Percentiles rank a stretch among this genome's conserved stretches.
These are phyloP conservation scores for Gossypioides kirkii DNA, from an alignment of 345 rosid species.

Conservation along the genomic window DNA sequence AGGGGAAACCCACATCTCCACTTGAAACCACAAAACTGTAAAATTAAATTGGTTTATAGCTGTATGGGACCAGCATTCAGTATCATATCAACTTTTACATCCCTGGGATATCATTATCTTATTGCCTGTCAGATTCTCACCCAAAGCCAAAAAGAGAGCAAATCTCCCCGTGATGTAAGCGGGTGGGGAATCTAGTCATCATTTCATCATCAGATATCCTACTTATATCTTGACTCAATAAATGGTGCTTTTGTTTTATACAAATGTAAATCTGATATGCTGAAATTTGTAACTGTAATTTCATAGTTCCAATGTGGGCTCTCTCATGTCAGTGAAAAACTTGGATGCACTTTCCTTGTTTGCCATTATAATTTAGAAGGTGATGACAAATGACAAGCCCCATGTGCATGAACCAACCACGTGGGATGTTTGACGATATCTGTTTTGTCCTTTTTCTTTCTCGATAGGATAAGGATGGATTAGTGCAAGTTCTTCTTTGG, in stretches of 20 bases:
- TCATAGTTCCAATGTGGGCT: neutral
- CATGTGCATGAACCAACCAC: neutral
- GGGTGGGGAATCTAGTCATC: neutral
- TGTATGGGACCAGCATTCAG: neutral
- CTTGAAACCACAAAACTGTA: neutral
- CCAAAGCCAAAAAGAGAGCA: neutral
- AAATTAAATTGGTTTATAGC: neutral
- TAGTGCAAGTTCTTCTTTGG: neutral
- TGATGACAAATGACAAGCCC: neutral
- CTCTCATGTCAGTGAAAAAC: too few species aligned
- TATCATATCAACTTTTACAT: neutral
- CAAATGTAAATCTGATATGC: neutral
- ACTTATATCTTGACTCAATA: neutral
- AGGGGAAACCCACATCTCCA: neutral
- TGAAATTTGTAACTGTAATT: neutral
- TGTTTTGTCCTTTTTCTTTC: neutral
- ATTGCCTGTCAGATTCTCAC: constrained; percentile 15
- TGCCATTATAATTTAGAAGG: neutral
- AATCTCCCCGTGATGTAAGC: neutral
- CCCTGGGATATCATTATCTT: neutral
- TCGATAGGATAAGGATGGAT: constrained; percentile 14
- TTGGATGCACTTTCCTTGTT: neutral
- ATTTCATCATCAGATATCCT: neutral
- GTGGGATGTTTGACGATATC: neutral
- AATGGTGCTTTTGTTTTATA: neutral